Evolutionary conservation across 371 early-diverging fungal species (phyloP).

Genomic region (Mortierella sp.): DNA sequence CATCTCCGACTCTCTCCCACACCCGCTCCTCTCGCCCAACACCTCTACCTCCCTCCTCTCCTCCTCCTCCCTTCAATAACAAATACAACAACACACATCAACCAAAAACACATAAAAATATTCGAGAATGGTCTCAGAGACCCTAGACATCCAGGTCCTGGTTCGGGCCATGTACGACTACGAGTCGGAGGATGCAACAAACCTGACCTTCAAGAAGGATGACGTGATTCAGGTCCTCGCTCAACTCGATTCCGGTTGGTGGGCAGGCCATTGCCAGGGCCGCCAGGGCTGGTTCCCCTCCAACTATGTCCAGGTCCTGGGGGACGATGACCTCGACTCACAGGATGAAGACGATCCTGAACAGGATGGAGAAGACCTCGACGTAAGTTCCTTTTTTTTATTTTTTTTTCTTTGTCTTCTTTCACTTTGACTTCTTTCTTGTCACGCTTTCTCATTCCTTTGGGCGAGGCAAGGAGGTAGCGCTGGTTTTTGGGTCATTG

Average conservation of each 20-base stretch:
- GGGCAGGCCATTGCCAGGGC: constrained; percentile 84
- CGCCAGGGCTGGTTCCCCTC: constrained; percentile 93
- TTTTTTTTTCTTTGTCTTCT: background rate
- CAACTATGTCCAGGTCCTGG: constrained; percentile 55
- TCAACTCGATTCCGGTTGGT: constrained; percentile 93
- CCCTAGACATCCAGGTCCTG: constrained; percentile 56
- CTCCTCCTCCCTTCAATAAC: background rate
- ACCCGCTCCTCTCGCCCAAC: background rate
- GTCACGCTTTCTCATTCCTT: background rate
- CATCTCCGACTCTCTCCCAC: background rate
- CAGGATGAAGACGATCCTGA: constrained; percentile 43
- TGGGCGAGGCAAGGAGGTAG: background rate
- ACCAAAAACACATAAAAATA: background rate
- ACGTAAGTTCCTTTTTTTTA: constrained; percentile 31
- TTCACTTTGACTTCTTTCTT: background rate
- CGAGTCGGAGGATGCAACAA: constrained; percentile 73
- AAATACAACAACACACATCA: background rate
- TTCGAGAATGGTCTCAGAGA: constrained; percentile 45
- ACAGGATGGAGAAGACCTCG: constrained; percentile 34
- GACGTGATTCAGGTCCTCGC: constrained; percentile 88
- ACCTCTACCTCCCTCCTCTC: background rate
- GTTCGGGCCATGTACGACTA: constrained; percentile 91
- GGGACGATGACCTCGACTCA: constrained; percentile 52
- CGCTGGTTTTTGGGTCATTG: background rate
- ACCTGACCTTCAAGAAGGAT: constrained; percentile 83